Percentiles rank a stretch among this genome's conserved stretches.
These are phyloP conservation scores for Epichloe typhina DNA, from an alignment of 2,329 filamentous ascomycete species.

Conservation along the genomic window DNA sequence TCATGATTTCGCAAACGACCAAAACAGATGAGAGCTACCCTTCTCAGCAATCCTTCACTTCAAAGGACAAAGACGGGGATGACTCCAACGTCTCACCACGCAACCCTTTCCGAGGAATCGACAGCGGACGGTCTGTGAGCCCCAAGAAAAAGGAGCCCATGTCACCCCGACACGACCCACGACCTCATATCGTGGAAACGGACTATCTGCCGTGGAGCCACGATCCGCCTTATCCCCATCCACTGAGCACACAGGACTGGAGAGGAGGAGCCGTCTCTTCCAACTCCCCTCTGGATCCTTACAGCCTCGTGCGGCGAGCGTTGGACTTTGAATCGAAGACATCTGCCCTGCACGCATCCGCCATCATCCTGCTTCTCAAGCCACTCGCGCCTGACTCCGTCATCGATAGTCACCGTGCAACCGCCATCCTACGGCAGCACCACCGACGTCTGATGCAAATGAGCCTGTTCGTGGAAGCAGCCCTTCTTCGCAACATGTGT, in stretches of 20 bases:
- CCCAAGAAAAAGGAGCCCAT: slow-evolving; percentile 12
- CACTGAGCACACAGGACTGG: slow-evolving; percentile 13
- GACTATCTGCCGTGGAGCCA: slow-evolving; percentile 47
- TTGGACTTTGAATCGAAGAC: slow-evolving; percentile 42
- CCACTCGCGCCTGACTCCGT: slow-evolving; percentile 41
- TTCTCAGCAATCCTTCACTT: slow-evolving; percentile 19
- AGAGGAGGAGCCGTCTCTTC: slow-evolving; percentile 3
- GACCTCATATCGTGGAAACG: slow-evolving; percentile 35
- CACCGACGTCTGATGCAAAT: slow-evolving; percentile 46
- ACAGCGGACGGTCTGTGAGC: slow-evolving; percentile 10
- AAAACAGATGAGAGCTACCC: slow-evolving; percentile 21
- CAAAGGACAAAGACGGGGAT: slow-evolving; percentile 12
- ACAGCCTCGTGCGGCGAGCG: slow-evolving; percentile 37
- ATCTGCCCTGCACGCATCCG: slow-evolving; percentile 45
- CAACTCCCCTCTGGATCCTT: slow-evolving; percentile 37
- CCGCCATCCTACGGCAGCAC: slow-evolving; percentile 44
- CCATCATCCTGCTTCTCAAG: slow-evolving; percentile 46
- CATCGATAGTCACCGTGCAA: slow-evolving; percentile 42
- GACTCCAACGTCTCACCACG: neutral
- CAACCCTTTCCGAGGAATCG: slow-evolving; percentile 1
- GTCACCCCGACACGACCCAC: slow-evolving; percentile 24
- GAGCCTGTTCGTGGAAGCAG: slow-evolving; percentile 46
- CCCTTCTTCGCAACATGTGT: slow-evolving; percentile 48
- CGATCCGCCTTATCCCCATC: slow-evolving; percentile 42
- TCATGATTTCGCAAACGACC: slow-evolving; percentile 35